phyloP scores from a whole-genome alignment of 129 eudicot species.

The Flaveria ramosissima region DNA sequence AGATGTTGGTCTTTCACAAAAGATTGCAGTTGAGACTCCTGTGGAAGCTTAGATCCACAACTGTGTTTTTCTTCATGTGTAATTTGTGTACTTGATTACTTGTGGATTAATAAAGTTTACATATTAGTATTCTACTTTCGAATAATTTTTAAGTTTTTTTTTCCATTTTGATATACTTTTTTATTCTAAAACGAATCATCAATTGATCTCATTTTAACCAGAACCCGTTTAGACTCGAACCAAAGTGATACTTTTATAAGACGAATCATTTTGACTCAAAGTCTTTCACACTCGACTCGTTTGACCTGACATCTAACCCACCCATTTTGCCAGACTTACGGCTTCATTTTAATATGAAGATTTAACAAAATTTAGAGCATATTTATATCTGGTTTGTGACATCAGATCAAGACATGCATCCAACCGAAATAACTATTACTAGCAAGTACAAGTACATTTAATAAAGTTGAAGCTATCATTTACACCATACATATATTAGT shows the following conservation, averaged over 20 bases:
- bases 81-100: conserved; percentile 6
- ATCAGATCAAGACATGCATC: neutral
- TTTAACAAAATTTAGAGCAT: neutral
- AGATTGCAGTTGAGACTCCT: conserved; percentile 61
- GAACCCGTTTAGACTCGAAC: neutral
- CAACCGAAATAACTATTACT: neutral
- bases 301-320: no score
- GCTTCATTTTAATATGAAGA: no score
- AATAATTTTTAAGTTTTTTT: no score
- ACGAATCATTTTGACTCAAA: neutral
- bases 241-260: no score
- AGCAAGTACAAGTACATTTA: neutral
- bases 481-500: neutral
- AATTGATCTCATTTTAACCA: no score
- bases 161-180: no score
- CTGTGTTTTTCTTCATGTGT: conserved; percentile 13
- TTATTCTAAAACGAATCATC: no score
- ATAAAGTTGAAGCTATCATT: conserved; percentile 1
- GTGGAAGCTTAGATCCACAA: conserved; percentile 56
- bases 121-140: no score
- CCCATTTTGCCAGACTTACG: no score
- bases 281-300: neutral
- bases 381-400: neutral
- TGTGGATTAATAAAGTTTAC: neutral
- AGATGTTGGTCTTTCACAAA: conserved; percentile 37